Evolutionary conservation across 2,329 filamentous ascomycete species (phyloP).

Genomic region (Zymoseptoria tritici): DNA sequence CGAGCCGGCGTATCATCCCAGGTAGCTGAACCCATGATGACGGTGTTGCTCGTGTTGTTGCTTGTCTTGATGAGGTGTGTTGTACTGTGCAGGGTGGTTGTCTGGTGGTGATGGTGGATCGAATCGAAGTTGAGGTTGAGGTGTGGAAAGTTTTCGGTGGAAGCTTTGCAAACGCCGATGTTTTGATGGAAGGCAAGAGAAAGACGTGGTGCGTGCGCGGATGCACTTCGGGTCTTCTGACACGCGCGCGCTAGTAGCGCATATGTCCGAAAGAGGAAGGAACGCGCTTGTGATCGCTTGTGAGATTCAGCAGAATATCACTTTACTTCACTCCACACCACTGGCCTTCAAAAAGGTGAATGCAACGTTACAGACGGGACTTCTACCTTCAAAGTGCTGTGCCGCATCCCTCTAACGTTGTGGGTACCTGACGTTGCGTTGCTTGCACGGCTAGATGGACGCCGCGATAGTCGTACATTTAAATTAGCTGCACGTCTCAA

Average conservation of each 20-base stretch:
- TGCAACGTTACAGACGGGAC: too few species aligned
- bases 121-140: background rate
- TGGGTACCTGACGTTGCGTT: too few species aligned
- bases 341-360: too few species aligned
- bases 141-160: background rate
- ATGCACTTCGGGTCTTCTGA: background rate
- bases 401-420: too few species aligned
- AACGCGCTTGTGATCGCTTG: background rate
- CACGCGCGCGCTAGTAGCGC: background rate
- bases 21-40: slow-evolving; percentile 14
- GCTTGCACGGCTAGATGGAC: too few species aligned
- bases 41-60: background rate
- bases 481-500: too few species aligned
- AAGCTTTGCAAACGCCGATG: background rate
- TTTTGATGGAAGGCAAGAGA: background rate
- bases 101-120: background rate
- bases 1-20: slow-evolving; percentile 20
- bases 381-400: too few species aligned
- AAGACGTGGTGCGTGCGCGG: background rate
- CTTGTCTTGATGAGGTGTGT: background rate
- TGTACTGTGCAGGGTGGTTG: background rate
- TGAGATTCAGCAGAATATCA: background rate
- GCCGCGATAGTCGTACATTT: too few species aligned
- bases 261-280: background rate
- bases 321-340: background rate